Conservation (phyloP, 768 basidiomycete genomes). For the Hirschioporus abietinus region DNA sequence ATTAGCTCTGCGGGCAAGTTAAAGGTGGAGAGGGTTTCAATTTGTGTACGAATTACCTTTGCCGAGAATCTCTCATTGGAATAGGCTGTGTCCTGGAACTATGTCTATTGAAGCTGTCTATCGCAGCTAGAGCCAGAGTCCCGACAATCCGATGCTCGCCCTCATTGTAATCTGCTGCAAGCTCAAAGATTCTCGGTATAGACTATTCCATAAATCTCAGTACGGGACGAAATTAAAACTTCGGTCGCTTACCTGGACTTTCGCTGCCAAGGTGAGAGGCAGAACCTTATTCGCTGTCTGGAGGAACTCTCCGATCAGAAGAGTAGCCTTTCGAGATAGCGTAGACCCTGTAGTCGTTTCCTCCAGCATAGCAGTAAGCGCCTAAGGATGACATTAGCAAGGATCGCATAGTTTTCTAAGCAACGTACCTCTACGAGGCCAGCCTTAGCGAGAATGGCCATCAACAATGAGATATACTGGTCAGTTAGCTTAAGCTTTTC, state of each 20-base stretch:
- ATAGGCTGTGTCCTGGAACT: constrained; percentile 61
- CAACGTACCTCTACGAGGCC: constrained; percentile 76
- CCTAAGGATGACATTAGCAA: constrained; percentile 39
- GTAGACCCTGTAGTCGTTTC: constrained; percentile 68
- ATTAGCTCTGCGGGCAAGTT: constrained; percentile 47
- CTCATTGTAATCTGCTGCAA: constrained; percentile 76
- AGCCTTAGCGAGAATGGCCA: constrained; percentile 79
- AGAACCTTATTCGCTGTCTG: constrained; percentile 84
- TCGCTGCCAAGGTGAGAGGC: constrained; percentile 75
- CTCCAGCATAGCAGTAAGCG: constrained; percentile 78
- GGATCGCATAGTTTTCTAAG: background rate
- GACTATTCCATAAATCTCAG: constrained; percentile 41
- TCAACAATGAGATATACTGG: constrained; percentile 84
- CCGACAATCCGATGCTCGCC: constrained; percentile 79
- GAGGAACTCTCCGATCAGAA: constrained; percentile 87
- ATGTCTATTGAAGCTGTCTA: constrained; percentile 94
- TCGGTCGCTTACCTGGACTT: constrained; percentile 59
- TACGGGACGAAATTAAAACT: constrained; percentile 2
- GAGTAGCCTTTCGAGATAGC: constrained; percentile 83
- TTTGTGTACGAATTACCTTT: constrained; percentile 42
- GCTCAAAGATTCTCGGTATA: constrained; percentile 76
- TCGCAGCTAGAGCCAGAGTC: constrained; percentile 75
- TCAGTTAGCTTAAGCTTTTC: constrained; percentile 82
- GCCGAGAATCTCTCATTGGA: constrained; percentile 49
- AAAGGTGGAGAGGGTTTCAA: background rate